A percentile compares a stretch with the other conserved stretches of the same genome.
These are phyloP conservation scores for Fusarium tanahbumbuense DNA, from an alignment of 2,329 filamentous ascomycete genomes.

Conservation along the genomic window DNA sequence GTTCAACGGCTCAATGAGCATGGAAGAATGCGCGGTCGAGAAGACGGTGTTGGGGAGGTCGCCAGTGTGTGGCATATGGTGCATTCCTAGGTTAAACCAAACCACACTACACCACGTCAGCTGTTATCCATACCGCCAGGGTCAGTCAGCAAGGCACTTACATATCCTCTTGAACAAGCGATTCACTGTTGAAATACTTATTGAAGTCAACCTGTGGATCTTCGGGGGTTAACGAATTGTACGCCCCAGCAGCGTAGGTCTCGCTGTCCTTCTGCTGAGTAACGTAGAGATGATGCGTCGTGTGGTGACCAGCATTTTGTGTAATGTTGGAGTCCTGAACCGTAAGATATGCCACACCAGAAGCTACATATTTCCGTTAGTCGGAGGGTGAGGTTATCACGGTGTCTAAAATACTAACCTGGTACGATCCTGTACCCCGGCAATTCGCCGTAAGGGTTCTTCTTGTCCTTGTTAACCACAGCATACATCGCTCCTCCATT, in stretches of 20 bases:
- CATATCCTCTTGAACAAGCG: background rate
- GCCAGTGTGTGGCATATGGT: constrained; percentile 15
- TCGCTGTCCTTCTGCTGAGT: background rate
- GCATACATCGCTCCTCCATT: constrained; percentile 2
- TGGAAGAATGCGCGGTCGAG: background rate
- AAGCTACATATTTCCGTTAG: background rate
- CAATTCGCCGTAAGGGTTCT: background rate
- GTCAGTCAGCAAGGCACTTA: background rate
- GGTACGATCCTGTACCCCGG: constrained; percentile 8
- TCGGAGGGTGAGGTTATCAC: fast-evolving
- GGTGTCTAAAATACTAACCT: fast-evolving
- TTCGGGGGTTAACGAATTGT: background rate
- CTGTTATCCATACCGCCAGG: fast-evolving
- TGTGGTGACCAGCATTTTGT: background rate
- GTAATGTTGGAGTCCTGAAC: background rate
- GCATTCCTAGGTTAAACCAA: constrained; percentile 6
- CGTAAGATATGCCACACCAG: constrained; percentile 4
- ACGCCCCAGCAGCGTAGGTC: background rate
- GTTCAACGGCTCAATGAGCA: constrained; percentile 2
- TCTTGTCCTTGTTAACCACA: background rate
- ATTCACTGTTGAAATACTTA: constrained; percentile 9
- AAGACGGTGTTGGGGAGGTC: constrained; percentile 10
- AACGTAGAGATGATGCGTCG: constrained; percentile 7
- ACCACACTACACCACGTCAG: background rate
- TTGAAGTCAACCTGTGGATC: constrained; percentile 12